phyloP scores from a whole-genome alignment of 768 basidiomycete genomes.

The Dacryopinax primogenitus region DNA sequence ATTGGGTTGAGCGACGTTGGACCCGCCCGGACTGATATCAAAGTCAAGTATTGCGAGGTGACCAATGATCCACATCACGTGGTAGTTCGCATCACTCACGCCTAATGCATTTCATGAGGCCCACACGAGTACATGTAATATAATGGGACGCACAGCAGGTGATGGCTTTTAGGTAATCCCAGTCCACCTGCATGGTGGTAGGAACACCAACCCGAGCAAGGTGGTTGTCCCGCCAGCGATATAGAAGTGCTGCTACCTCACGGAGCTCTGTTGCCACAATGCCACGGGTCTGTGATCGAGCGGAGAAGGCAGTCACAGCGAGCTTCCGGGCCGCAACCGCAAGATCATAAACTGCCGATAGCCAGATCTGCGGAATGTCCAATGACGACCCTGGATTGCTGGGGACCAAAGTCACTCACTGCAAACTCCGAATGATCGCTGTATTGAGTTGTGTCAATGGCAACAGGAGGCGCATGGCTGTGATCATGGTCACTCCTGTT shows the following conservation, averaged over 20 bases:
- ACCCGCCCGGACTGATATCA: slow-evolving; percentile 51
- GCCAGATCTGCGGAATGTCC: slow-evolving; percentile 50
- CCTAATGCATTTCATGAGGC: slow-evolving; percentile 27
- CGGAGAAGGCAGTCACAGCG: slow-evolving; percentile 68
- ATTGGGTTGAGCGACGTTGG: slow-evolving; percentile 34
- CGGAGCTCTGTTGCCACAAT: slow-evolving; percentile 55
- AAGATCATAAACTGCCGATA: slow-evolving; percentile 68
- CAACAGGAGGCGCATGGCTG: neutral
- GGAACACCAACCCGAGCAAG: slow-evolving; percentile 75
- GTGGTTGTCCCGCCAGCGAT: slow-evolving; percentile 63
- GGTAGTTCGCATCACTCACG: slow-evolving; percentile 78
- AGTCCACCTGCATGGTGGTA: slow-evolving; percentile 64
- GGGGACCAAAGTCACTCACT: neutral
- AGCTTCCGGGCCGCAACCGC: slow-evolving; percentile 72
- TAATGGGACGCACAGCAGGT: slow-evolving; percentile 38
- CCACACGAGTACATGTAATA: neutral
- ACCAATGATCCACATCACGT: slow-evolving; percentile 80
- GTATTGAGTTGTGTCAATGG: neutral
- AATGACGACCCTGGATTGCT: neutral
- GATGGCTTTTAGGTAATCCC: slow-evolving; percentile 80
- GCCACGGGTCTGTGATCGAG: slow-evolving; percentile 61
- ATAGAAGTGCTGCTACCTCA: slow-evolving; percentile 43
- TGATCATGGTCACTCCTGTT: neutral
- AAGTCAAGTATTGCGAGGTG: slow-evolving; percentile 75
- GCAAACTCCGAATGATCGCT: neutral